phyloP scores from a whole-genome alignment of 257 asterid genomes.

The Leptodermis oblonga region DNA sequence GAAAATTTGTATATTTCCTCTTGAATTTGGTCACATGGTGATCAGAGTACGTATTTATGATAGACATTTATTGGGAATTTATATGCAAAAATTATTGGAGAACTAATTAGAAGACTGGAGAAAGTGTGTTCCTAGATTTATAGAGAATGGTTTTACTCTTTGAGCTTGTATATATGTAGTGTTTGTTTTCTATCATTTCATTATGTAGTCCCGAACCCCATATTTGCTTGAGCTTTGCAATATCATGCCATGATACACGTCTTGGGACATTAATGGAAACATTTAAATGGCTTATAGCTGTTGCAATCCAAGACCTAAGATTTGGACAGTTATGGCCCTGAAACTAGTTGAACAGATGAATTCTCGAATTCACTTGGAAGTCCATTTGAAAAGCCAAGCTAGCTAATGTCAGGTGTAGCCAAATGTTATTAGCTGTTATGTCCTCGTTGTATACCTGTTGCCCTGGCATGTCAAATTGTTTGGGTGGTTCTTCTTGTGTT shows the following conservation, averaged over 20 bases:
- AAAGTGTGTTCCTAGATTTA: not conserved
- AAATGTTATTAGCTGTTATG: too few relatives aligned
- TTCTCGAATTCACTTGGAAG: too few relatives aligned
- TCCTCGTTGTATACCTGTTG: too few relatives aligned
- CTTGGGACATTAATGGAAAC: not conserved
- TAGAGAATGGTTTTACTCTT: not conserved
- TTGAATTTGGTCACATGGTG: conserved; percentile 6
- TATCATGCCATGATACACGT: not conserved
- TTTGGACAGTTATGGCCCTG: too few relatives aligned
- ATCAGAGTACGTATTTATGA: not conserved
- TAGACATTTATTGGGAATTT: conserved; percentile 16
- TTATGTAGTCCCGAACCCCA: not conserved
- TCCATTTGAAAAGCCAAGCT: too few relatives aligned
- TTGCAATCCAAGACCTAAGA: too few relatives aligned
- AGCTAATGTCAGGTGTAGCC: too few relatives aligned
- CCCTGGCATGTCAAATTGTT: too few relatives aligned
- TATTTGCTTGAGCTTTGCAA: not conserved
- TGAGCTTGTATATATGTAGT: conserved; percentile 1
- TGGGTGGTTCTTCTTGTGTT: too few relatives aligned
- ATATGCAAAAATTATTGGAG: conserved; percentile 5
- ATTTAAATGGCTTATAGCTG: not conserved
- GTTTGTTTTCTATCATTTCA: not conserved
- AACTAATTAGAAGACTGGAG: conserved; percentile 13
- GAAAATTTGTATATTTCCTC: conserved; percentile 7
- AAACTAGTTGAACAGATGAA: too few relatives aligned